Evolutionary conservation across 2,329 filamentous ascomycete species (phyloP), one percentile per base, ranked within the genome.

Genomic region (Curvularia lunata): DNA sequence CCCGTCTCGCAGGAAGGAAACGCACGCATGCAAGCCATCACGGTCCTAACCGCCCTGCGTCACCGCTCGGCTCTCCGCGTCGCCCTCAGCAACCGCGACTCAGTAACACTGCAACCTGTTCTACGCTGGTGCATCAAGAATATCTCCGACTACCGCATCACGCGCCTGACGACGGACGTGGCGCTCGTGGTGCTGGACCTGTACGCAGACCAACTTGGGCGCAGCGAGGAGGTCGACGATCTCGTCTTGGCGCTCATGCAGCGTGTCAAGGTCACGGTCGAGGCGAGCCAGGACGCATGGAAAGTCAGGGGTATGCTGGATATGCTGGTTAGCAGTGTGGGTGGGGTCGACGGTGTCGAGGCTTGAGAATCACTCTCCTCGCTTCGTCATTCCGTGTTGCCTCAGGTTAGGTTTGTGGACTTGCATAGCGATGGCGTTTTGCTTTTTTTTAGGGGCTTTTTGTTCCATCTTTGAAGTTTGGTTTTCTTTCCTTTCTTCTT

Each of bases 221-320:
- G 88, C 48, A 92, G 89, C 34, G 83, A 85, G 6, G 87, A 91
- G 74, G 84, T 98, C 54, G 88, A 91, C 60, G 82, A 83, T 48
- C 83, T 88, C 48, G 87, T 98, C 69, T 83, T 86, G 66, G 82
- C 82, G 48, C 81, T 97, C 62, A 87, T 90, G 72, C 80, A 84
- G 45, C 83, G 88, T 38, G 94, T 98, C 19, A 84, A 86, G 61
- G 81, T 85, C 40, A 91, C 95, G 75, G 89, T 93, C 10, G 91
- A 96, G 76, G 87, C 89, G 70, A 91, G 92, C 21, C 91, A 97
- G 78, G 84, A 90, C 71, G 93, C 94, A 1, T 88, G 86, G 67
- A 87, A 90, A 78, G 93, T 91, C 10, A 85, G 85, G 65, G 95
- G 94, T 2, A 97, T 98, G 93, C 79, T 98, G 63, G 91, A 94